These are phyloP conservation scores for Teunomyces barrocoloradensis DNA, from an alignment of 805 yeast genomes.

Conservation along the genomic window DNA sequence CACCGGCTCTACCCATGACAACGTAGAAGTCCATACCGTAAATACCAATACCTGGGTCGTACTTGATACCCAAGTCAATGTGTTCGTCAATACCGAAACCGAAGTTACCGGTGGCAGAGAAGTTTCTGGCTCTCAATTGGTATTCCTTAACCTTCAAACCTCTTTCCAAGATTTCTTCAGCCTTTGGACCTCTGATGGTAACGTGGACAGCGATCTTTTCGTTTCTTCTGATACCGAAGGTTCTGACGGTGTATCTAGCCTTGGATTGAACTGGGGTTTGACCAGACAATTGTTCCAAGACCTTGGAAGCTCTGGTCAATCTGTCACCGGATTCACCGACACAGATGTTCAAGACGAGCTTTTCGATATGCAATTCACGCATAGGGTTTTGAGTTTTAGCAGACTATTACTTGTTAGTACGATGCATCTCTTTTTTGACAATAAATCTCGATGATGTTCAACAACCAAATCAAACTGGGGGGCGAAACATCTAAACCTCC, in stretches of 20 bases:
- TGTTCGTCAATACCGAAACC: slow-evolving; percentile 99
- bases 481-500: no score
- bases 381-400: slow-evolving; percentile 77
- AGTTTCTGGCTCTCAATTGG: slow-evolving; percentile 92
- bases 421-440: background rate
- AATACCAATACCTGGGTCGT: slow-evolving; percentile 99
- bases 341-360: slow-evolving; percentile 98
- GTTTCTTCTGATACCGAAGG: slow-evolving; percentile 99
- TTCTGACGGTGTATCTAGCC: slow-evolving; percentile 99
- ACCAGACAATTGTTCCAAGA: slow-evolving; percentile 99
- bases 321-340: slow-evolving; percentile 99
- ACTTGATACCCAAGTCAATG: slow-evolving; percentile 99
- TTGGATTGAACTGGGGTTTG: slow-evolving; percentile 99
- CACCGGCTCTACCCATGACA: slow-evolving; percentile 99
- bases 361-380: slow-evolving; percentile 99
- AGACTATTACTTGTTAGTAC: slow-evolving; percentile 19
- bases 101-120: slow-evolving; percentile 99
- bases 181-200: slow-evolving; percentile 98
- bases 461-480: no score
- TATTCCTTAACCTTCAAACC: slow-evolving; percentile 99
- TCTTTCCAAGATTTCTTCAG: slow-evolving; percentile 98
- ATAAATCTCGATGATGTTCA: background rate
- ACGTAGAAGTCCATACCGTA: slow-evolving; percentile 99
- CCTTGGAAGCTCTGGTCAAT: slow-evolving; percentile 99
- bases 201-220: slow-evolving; percentile 99